Percentiles rank a stretch among this genome's conserved stretches.
Conservation (phyloP, 2,329 filamentous ascomycete genomes). For the Graphilbum fragrans region DNA sequence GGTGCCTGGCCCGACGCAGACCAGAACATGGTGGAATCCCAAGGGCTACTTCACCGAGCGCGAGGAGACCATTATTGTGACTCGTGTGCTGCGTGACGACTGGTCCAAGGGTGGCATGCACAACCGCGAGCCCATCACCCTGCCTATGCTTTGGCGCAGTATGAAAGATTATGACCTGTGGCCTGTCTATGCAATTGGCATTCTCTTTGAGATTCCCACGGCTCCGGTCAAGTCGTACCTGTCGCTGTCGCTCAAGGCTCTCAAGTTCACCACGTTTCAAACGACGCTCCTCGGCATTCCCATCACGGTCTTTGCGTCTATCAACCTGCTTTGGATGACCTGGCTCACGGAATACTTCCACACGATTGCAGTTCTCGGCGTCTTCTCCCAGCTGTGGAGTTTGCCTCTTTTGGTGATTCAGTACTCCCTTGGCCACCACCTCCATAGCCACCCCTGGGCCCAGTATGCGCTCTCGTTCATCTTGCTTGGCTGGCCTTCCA, state of each 20-base stretch:
- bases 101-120: conserved; percentile 48
- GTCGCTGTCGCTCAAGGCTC: conserved; percentile 40
- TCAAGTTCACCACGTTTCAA: conserved; percentile 48
- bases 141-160: conserved; percentile 33
- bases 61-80: conserved; percentile 48
- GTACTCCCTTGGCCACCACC: conserved; percentile 28
- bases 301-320: conserved; percentile 31
- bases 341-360: conserved; percentile 37
- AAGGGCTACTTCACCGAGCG: conserved; percentile 44
- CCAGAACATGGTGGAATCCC: conserved; percentile 37
- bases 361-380: conserved; percentile 31
- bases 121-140: conserved; percentile 43
- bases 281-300: conserved; percentile 49
- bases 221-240: conserved; percentile 38
- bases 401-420: conserved; percentile 41
- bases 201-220: conserved; percentile 39
- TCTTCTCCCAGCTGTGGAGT: conserved; percentile 38
- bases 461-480: conserved; percentile 38
- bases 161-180: conserved; percentile 23
- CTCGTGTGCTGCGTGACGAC: conserved; percentile 45
- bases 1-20: conserved; percentile 41
- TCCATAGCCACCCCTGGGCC: conserved; percentile 34
- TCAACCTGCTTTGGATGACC: conserved; percentile 36
- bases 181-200: conserved; percentile 40
- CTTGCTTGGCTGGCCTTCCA: conserved; percentile 43